Evolutionary conservation across 768 basidiomycete genomes (phyloP), one percentile per base, ranked within the genome.

Genomic region (Boletus sensibilis): DNA sequence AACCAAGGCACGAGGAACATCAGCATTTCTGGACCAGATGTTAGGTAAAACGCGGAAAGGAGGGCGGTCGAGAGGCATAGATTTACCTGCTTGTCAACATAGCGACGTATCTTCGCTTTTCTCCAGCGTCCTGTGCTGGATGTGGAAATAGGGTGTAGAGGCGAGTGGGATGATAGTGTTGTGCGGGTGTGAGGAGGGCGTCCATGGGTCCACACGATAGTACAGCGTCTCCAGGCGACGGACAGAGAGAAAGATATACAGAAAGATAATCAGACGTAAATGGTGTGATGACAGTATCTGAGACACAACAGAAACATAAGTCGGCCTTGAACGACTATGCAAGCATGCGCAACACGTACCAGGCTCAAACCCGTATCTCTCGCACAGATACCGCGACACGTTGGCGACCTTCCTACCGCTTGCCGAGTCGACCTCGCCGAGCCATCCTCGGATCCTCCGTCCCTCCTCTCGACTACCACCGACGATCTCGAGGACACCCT

Each of bases 191-290:
- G 64, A 92, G 78, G 62, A 94, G 74, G 49, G 79, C 76, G 71
- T 94, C 92, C 81, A 90, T 89, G 8, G 89, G 86, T 50, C 90
- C 90, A 68, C 93, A 88, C 27, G 85, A 83, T 44, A 94, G 75
- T 44, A 93, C 85, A 8, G 86, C 86, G 60, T 93, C 91, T 50
- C 84, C 81, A 23, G 82, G 74, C 3, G 85, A 81, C 1, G 92
- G 90, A 51, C 82, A 82, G 38, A 91, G 72, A 2, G 90, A 92
- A 53, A 93, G 81, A 71, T 92, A 93, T 9, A 80, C 78, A 14
- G 91, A 85, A 38, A 94, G 78, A 66, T 80, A 84, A 69, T 91
- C 88, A 31, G 87, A 82, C 4, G 87, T 90, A 73, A 94, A 94
- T 27, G 88, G 81, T 6, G 86, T 79, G 33, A 92, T 79, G 52